Percentiles rank a stretch among this genome's conserved stretches.
Conservation (phyloP, 805 yeast genomes). For the Isabelozyma pseudorhagii region DNA sequence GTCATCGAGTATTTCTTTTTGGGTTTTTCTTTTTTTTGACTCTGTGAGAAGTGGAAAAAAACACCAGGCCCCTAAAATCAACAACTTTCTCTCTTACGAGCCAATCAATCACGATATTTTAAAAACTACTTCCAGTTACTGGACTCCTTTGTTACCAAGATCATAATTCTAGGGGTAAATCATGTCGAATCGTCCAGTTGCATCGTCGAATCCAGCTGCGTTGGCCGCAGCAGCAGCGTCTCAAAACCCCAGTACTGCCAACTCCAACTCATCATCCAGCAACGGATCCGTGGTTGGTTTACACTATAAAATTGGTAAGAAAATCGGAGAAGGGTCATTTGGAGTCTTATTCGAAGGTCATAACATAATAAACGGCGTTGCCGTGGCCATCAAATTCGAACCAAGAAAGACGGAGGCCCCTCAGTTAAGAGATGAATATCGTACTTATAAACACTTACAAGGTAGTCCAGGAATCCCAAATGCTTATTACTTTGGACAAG, state of each 20-base stretch:
- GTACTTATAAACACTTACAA: conserved; percentile 70
- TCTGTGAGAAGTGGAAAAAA: not conserved
- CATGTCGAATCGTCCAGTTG: conserved; percentile 24
- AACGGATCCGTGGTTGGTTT: conserved; percentile 49
- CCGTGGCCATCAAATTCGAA: conserved; percentile 80
- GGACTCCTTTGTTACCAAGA: not conserved
- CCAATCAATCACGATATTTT: not conserved
- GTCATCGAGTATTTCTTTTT: not conserved
- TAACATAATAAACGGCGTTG: conserved; percentile 58
- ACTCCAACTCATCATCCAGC: conserved; percentile 11
- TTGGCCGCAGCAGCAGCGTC: conserved; percentile 39
- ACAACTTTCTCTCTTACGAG: not conserved
- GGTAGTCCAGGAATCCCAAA: conserved; percentile 75
- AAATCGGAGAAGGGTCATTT: conserved; percentile 85
- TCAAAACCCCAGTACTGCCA: conserved; percentile 17
- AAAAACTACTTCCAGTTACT: no score
- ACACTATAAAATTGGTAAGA: conserved; percentile 77
- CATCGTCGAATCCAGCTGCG: conserved; percentile 33
- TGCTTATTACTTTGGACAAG: conserved; percentile 83
- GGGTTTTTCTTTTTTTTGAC: not conserved
- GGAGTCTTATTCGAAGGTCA: conserved; percentile 83
- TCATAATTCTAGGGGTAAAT: not conserved
- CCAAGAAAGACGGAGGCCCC: conserved; percentile 82
- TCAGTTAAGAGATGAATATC: conserved; percentile 75
- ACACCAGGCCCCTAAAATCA: not conserved